These are phyloP conservation scores for Glycine soja DNA, from an alignment of 306 rosid species.

Conservation along the genomic window DNA sequence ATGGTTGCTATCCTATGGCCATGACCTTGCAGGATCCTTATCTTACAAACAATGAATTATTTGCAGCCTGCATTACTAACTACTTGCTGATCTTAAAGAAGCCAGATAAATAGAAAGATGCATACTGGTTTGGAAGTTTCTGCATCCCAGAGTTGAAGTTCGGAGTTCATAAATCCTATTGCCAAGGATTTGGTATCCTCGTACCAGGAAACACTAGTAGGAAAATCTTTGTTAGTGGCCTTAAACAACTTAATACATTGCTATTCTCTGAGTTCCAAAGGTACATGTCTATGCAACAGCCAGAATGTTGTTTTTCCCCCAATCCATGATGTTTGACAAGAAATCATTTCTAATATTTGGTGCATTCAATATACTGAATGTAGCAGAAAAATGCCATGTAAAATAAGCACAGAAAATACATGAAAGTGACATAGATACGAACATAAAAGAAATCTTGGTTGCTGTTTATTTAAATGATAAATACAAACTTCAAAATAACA, in stretches of 20 bases:
- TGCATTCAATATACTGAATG: slow-evolving; percentile 74
- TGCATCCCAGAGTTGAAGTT: slow-evolving; percentile 72
- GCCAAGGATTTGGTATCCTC: slow-evolving; percentile 57
- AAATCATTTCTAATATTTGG: slow-evolving; percentile 71
- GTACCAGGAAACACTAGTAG: slow-evolving; percentile 76
- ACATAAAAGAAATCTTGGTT: too few species aligned
- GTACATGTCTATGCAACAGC: slow-evolving; percentile 66
- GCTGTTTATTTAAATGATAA: too few species aligned
- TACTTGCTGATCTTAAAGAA: slow-evolving; percentile 31
- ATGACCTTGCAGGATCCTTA: slow-evolving; percentile 67
- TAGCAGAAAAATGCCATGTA: neutral
- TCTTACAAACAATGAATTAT: slow-evolving; percentile 41
- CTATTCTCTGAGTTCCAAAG: slow-evolving; percentile 65
- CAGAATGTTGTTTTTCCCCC: slow-evolving; percentile 73
- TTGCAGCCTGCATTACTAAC: neutral
- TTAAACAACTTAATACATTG: slow-evolving; percentile 52
- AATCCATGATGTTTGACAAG: slow-evolving; percentile 71
- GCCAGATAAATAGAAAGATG: slow-evolving; percentile 11
- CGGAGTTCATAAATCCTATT: slow-evolving; percentile 62
- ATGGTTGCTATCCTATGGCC: slow-evolving; percentile 59
- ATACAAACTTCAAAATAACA: too few species aligned
- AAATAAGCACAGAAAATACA: too few species aligned
- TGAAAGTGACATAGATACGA: too few species aligned
- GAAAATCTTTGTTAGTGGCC: slow-evolving; percentile 51
- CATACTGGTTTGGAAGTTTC: slow-evolving; percentile 70